phyloP scores from a whole-genome alignment of 1,284 basidiomycete species.

The Fomitopsis palustris region DNA sequence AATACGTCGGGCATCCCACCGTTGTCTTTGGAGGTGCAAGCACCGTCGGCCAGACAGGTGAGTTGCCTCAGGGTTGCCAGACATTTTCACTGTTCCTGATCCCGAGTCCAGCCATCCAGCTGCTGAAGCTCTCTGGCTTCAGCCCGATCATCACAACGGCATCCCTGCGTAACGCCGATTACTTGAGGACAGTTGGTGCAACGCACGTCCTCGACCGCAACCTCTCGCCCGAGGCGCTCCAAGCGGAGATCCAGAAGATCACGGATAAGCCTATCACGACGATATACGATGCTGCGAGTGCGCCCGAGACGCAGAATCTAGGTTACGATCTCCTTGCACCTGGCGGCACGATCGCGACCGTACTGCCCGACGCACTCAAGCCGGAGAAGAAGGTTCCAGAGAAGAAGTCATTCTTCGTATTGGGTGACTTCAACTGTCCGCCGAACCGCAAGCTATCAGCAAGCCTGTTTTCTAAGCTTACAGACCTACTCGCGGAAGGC shows the following conservation, averaged over 20 bases:
- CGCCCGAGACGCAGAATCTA: conserved; percentile 16
- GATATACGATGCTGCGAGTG: conserved; percentile 27
- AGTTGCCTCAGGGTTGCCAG: conserved; percentile 11
- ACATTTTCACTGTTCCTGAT: too few species aligned
- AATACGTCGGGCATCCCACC: conserved; percentile 27
- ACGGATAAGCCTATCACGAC: conserved; percentile 14
- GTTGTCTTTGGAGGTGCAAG: conserved; percentile 32
- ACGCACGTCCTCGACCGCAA: conserved; percentile 33
- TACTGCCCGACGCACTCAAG: neutral
- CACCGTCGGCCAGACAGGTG: conserved; percentile 29
- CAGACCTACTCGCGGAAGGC: conserved; percentile 10
- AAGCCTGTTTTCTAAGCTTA: conserved; percentile 10
- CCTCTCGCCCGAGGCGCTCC: conserved; percentile 12
- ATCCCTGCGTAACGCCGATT: conserved; percentile 29
- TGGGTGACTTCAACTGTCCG: conserved; percentile 7
- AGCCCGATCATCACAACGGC: conserved; percentile 33
- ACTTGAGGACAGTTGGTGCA: conserved; percentile 33
- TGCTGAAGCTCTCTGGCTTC: conserved; percentile 23
- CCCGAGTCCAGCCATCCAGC: too few species aligned
- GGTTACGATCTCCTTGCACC: conserved; percentile 16
- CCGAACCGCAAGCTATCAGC: conserved; percentile 6
- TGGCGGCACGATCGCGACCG: conserved; percentile 18
- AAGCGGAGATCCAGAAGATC: conserved; percentile 14
- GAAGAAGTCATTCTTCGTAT: neutral
- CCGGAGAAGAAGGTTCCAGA: too few species aligned